Base-by-base conservation (phyloP, 495 filamentous ascomycete species). In the Glarea lozoyensis region DNA sequence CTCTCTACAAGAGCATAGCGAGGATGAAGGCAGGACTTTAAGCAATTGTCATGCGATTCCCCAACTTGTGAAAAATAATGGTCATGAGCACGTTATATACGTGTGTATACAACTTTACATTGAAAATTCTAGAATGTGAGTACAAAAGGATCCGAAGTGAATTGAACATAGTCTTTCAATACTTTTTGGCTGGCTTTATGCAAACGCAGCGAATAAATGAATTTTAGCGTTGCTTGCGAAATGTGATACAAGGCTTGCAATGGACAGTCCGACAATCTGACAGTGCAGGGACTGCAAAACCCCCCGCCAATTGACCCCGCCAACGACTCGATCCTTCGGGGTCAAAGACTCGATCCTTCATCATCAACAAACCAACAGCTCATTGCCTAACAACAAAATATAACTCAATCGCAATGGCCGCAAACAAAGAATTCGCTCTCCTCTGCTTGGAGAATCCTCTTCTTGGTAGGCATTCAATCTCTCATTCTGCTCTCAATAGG, bases 391-490 rank as follows among this genome's bases (percentile, higher is more conserved):
- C 33, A 11, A 30, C 11, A 4, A 37, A 33, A 19, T 38, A 27
- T 33, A 48, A 42, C 20, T 25, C 13, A 40, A 48, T 46, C 59
- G 77, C 62, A 52, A 92, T 90, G 86, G 71, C 83, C 46, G 59
- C 81, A 50, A 62, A 64, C 40, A 79, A 83, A 63, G 79, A 83
- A 60, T 97, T 82, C 68, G 71, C 81, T 62, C 79, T 98, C 47
- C 69, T 95, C 48, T 88, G 84, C 67, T 64, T 98, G 57, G 92
- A 94, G 79, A 98, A 98, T 64, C 92, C 92, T 60, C 76, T 98
- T 52, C 82, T 98, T 50, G 86, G 86, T 90, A 66, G 52, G 79
- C 75, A 12, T 29, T 9, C 17, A 35, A 41, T 12, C 40, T 2
- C 2, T 6, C 33, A 44, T 35, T 40, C 31, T 11, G 21, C 36